phyloP scores from a whole-genome alignment of 2,329 filamentous ascomycete genomes.

The Dryadomyces quercus-mongolicae region DNA sequence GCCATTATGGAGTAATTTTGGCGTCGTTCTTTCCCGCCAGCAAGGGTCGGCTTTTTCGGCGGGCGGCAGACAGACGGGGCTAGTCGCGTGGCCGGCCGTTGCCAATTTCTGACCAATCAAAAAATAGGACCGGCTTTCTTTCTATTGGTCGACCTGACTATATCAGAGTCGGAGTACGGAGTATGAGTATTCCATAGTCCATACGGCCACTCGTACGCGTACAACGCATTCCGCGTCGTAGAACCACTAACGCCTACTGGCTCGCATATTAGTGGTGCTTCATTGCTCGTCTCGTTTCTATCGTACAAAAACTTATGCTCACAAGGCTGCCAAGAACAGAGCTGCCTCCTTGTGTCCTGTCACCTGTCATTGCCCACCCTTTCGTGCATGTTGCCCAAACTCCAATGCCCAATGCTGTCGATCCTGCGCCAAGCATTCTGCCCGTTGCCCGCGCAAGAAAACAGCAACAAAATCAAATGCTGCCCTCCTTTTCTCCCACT shows the following conservation, averaged over 20 bases:
- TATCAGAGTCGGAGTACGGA: no score
- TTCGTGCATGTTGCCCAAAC: slow-evolving; percentile 2
- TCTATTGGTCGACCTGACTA: no score
- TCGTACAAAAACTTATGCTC: not conserved
- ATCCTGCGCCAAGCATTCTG: not conserved
- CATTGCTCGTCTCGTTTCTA: not conserved
- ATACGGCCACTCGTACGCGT: no score
- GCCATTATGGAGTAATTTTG: not conserved
- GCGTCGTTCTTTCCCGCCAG: not conserved
- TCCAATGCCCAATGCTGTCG: slow-evolving; percentile 1
- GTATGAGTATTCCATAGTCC: not conserved
- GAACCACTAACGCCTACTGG: no score
- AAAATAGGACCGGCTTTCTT: slow-evolving; percentile 1
- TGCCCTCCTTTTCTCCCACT: not conserved
- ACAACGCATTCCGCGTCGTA: no score
- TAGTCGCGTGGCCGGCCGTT: not conserved
- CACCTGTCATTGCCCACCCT: not conserved
- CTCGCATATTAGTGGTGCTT: not conserved
- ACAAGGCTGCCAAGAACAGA: not conserved
- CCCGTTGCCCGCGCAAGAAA: not conserved
- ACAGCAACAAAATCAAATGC: not conserved
- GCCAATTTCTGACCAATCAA: slow-evolving; percentile 9
- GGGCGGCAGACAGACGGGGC: not conserved
- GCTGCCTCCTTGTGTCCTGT: not conserved
- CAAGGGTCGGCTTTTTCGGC: not conserved